These are phyloP conservation scores for Lindgomyces ingoldianus DNA, from an alignment of 495 filamentous ascomycete species.

Conservation along the genomic window DNA sequence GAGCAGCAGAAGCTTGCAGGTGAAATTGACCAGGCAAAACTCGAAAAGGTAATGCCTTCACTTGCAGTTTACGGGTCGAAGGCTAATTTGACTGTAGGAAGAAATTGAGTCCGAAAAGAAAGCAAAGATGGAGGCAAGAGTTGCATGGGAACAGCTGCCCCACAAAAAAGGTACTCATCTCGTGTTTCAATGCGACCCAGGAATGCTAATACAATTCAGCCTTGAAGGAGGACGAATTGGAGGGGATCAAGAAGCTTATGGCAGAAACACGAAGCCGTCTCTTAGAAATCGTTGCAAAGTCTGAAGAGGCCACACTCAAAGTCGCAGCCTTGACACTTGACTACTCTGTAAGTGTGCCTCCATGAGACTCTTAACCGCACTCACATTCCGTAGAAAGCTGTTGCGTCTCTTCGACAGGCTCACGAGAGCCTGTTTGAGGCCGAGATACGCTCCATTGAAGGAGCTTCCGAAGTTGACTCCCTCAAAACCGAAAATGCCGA, in stretches of 20 bases:
- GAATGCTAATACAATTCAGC: constrained; percentile 6
- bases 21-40: constrained; percentile 3
- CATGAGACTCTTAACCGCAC: constrained; percentile 17
- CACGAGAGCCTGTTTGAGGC: constrained; percentile 67
- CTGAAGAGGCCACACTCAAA: constrained; percentile 60
- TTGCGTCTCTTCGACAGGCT: constrained; percentile 58
- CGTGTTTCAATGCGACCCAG: constrained; percentile 31
- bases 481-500: constrained; percentile 63
- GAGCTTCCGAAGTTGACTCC: constrained; percentile 69
- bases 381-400: constrained; percentile 50
- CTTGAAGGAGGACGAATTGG: constrained; percentile 17
- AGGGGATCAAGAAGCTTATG: background rate
- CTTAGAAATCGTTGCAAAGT: constrained; percentile 50
- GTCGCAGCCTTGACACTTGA: constrained; percentile 65
- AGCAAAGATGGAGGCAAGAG: constrained; percentile 60
- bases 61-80: constrained; percentile 1
- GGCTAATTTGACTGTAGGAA: constrained; percentile 37
- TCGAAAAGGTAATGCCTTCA: constrained; percentile 49
- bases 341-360: constrained; percentile 56
- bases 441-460: constrained; percentile 72
- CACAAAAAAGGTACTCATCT: constrained; percentile 62
- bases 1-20: constrained; percentile 32
- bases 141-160: constrained; percentile 65
- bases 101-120: constrained; percentile 56
- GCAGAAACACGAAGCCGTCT: constrained; percentile 41